Conservation (phyloP, 2,329 filamentous ascomycete genomes). For the Trichophyton rubrum region DNA sequence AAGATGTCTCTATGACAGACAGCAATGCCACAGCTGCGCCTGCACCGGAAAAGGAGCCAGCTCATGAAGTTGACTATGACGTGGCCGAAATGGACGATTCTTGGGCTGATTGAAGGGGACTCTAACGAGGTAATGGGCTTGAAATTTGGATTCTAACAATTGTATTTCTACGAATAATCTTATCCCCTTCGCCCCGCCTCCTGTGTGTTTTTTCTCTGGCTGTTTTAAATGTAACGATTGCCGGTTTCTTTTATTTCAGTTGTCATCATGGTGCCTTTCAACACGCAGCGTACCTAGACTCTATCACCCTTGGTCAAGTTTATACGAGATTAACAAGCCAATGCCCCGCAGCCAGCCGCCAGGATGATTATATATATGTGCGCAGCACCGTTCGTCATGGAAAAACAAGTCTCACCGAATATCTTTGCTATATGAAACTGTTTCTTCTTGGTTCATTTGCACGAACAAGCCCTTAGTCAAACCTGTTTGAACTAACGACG, state of each 20-base stretch:
- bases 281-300: no score
- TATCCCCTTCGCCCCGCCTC: not conserved
- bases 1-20: constrained; percentile 21
- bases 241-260: no score
- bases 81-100: constrained; percentile 39
- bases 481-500: not conserved
- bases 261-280: no score
- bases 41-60: constrained; percentile 11
- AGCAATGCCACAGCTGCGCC: not conserved
- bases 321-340: not conserved
- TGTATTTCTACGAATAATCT: not conserved
- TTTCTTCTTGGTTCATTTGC: not conserved
- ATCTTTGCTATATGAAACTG: not conserved
- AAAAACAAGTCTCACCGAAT: not conserved
- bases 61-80: constrained; percentile 37
- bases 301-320: no score
- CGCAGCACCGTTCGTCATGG: not conserved
- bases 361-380: not conserved
- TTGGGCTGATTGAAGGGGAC: constrained; percentile 24
- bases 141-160: not conserved
- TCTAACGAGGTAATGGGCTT: not conserved
- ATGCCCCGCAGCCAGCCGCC: not conserved
- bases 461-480: not conserved
- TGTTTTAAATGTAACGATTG: no score
- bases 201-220: no score